Conservation (phyloP, 2,329 filamentous ascomycete species). For the Aspergillus quadrilineatus region DNA sequence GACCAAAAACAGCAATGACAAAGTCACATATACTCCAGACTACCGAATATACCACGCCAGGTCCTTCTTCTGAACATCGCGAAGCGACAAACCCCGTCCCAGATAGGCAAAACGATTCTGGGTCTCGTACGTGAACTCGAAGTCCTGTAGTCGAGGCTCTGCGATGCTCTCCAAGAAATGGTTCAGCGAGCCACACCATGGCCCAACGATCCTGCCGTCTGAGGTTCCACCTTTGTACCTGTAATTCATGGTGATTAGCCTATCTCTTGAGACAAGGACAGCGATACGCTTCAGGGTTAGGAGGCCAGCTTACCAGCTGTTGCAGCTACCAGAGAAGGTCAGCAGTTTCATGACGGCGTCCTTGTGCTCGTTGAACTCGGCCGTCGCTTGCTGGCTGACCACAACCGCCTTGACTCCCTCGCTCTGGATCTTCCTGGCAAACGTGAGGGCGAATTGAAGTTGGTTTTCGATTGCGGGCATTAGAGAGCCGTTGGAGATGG, state of each 20-base stretch:
- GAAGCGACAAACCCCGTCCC: slow-evolving; percentile 1
- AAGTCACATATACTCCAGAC: no score
- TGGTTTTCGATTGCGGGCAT: slow-evolving; percentile 55
- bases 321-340: not conserved
- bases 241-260: no score
- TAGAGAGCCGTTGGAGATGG: slow-evolving; percentile 53
- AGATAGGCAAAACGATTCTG: slow-evolving; percentile 10
- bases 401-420: slow-evolving; percentile 52
- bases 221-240: slow-evolving; percentile 6
- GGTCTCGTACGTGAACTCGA: not conserved
- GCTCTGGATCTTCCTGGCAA: slow-evolving; percentile 45
- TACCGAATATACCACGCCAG: not conserved
- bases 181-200: slow-evolving; percentile 1
- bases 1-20: no score
- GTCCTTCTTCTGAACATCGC: not conserved
- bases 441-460: slow-evolving; percentile 51
- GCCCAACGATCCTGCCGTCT: slow-evolving; percentile 2
- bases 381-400: slow-evolving; percentile 29
- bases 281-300: no score
- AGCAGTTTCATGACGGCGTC: slow-evolving; percentile 47
- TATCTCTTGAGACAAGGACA: no score
- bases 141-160: slow-evolving; percentile 5
- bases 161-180: slow-evolving; percentile 8
- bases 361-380: slow-evolving; percentile 30
- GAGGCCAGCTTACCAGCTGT: not conserved